Base-by-base conservation (phyloP, 805 yeast genomes). In the Metschnikowia similis region DNA sequence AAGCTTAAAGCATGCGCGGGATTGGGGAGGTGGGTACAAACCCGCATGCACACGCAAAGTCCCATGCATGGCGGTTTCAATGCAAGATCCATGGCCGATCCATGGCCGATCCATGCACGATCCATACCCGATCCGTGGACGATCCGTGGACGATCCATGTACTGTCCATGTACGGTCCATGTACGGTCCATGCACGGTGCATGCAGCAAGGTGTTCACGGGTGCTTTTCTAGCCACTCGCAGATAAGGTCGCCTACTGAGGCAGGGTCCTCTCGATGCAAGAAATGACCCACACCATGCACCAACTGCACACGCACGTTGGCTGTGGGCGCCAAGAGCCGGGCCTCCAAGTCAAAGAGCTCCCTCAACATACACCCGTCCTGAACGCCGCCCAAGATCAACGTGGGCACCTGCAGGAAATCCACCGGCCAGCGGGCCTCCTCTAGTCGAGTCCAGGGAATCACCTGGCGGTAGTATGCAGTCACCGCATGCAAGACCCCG, bases 361-460 rank as follows among this genome's bases (percentile, higher is more conserved):
- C 49, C 21, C 53, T 51, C 42, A 56, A 42, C 75, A 72, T 71
- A 58, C 77, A 72, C 31, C 72, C 68, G 51, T 72, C 77, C n/a
- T 56, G 53, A n/a, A 53, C 62, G 0, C 76, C 77, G 3, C 71
- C 71, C 14, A 71, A 37, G 3, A 72, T 52, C 41, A 68, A 59
- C 6, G 71, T 63, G 2, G 76, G 76, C 21, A 70, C 75, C 49
- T 62, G 59, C 17, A 56, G 56, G 46, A 67, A 70, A 44, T 70
- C 71, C 14, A 70, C 65, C 8, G 8, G 27, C 66, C 68, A 67
- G 31, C 55, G 49, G 7, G 56, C 30, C 30, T 57, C 52, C 9
- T 48, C 50, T 21, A 60, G 46, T 16, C 52, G 49, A 41, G 63
- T 60, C 32, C 59, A 48, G 10, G 55, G 41, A 5, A 52, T 31